Conservation (phyloP, 805 yeast species). For the Pachysolen tannophilus region DNA sequence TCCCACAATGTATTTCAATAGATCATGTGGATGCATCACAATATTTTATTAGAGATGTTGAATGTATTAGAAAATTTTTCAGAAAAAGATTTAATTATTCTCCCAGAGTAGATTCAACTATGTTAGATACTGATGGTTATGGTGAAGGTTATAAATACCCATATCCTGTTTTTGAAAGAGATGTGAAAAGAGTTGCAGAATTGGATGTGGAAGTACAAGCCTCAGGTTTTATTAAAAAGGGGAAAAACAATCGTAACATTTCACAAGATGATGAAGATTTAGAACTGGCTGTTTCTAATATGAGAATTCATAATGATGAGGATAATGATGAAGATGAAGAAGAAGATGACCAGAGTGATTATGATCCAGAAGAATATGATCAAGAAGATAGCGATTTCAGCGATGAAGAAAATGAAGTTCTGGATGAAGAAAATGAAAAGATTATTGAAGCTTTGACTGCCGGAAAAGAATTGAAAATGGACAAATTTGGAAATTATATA, state of each 20-base stretch:
- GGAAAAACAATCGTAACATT: slow-evolving; percentile 38
- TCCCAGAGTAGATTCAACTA: slow-evolving; percentile 59
- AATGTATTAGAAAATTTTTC: slow-evolving; percentile 81
- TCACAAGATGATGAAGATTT: slow-evolving; percentile 50
- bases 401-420: slow-evolving; percentile 25
- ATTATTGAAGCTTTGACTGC: slow-evolving; percentile 62
- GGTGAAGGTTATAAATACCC: slow-evolving; percentile 74
- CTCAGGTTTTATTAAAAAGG: slow-evolving; percentile 61
- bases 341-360: slow-evolving; percentile 29
- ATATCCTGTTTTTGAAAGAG: slow-evolving; percentile 74
- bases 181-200: slow-evolving; percentile 57
- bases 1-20: slow-evolving; percentile 95
- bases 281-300: slow-evolving; percentile 65
- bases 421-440: slow-evolving; percentile 32
- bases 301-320: slow-evolving; percentile 38
- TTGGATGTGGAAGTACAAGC: slow-evolving; percentile 88
- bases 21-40: slow-evolving; percentile 84
- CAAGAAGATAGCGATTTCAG: slow-evolving; percentile 28
- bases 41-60: slow-evolving; percentile 89
- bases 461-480: slow-evolving; percentile 70
- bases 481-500: slow-evolving; percentile 74
- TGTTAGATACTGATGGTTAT: slow-evolving; percentile 72
- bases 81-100: slow-evolving; percentile 65
- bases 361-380: slow-evolving; percentile 23
- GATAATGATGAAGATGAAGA: slow-evolving; percentile 19